These are phyloP conservation scores for Manihot esculenta DNA, from an alignment of 441 rosid genomes.

Conservation along the genomic window DNA sequence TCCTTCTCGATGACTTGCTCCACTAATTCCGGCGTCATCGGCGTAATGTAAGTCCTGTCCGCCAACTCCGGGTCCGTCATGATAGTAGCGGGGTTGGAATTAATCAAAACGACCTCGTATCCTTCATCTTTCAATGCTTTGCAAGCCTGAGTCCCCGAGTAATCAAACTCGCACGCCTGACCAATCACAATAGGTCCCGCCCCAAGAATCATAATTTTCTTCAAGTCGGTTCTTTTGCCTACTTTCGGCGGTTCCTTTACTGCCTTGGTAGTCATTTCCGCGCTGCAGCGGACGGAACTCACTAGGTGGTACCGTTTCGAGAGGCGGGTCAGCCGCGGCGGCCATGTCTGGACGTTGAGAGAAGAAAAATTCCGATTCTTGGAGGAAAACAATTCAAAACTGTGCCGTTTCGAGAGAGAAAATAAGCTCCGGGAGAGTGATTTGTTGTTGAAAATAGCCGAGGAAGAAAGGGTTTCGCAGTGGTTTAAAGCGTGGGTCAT, in stretches of 20 bases:
- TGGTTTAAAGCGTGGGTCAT: slow-evolving; percentile 2
- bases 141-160: slow-evolving; percentile 95
- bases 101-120: slow-evolving; percentile 61
- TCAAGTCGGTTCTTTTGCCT: slow-evolving; percentile 71
- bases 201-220: slow-evolving; percentile 87
- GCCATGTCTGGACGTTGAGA: slow-evolving; percentile 31
- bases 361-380: slow-evolving; percentile 13
- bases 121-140: slow-evolving; percentile 90
- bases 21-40: slow-evolving; percentile 88
- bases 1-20: slow-evolving; percentile 81
- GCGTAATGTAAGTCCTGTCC: slow-evolving; percentile 75
- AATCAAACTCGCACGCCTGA: slow-evolving; percentile 95
- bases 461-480: slow-evolving; percentile 20
- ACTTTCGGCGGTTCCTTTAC: slow-evolving; percentile 20
- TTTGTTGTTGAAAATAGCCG: slow-evolving; percentile 16
- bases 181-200: slow-evolving; percentile 98
- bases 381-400: slow-evolving; percentile 28
- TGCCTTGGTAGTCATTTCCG: slow-evolving; percentile 11
- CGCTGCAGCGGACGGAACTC: slow-evolving; percentile 19
- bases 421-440: slow-evolving; percentile 18
- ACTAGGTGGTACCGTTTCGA: slow-evolving; percentile 10
- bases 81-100: slow-evolving; percentile 94
- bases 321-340: slow-evolving; percentile 25
- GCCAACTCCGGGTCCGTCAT: slow-evolving; percentile 98
- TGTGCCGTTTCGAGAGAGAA: slow-evolving; percentile 3